Conservation (phyloP, 139 green algal genomes). For the Bryopsis sp. region DNA sequence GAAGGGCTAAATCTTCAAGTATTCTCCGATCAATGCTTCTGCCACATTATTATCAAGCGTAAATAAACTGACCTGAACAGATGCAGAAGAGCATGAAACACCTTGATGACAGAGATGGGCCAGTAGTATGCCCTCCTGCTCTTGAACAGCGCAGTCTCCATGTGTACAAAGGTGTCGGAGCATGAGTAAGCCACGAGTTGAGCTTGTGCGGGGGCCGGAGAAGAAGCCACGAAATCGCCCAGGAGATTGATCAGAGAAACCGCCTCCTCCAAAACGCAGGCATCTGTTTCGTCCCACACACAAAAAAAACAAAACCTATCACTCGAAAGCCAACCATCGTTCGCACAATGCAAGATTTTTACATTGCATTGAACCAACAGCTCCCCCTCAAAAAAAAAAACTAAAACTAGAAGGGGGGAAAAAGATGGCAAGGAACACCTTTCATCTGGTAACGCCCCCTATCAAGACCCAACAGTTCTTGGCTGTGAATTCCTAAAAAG, state of each 20-base stretch:
- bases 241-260: slow-evolving; percentile 10
- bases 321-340: too few relatives aligned
- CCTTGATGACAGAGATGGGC: background rate
- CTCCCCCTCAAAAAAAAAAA: background rate
- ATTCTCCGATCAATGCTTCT: too few relatives aligned
- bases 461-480: too few relatives aligned
- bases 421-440: too few relatives aligned
- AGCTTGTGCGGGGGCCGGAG: slow-evolving; percentile 2
- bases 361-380: background rate
- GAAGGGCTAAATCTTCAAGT: too few relatives aligned
- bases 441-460: too few relatives aligned
- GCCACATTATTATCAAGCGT: too few relatives aligned
- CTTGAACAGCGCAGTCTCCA: slow-evolving; percentile 1
- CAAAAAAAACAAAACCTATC: too few relatives aligned
- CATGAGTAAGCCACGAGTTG: slow-evolving; percentile 8
- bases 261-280: slow-evolving; percentile 1
- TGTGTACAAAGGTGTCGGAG: background rate
- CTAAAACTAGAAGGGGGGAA: background rate
- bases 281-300: background rate
- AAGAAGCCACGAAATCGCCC: slow-evolving; percentile 9
- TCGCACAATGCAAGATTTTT: too few relatives aligned
- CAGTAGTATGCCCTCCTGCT: background rate
- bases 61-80: background rate
- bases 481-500: too few relatives aligned
- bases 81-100: slow-evolving; percentile 4